These are phyloP conservation scores for Cryptosporidium sp. DNA, from an alignment of 169 alveolate species.

Conservation along the genomic window DNA sequence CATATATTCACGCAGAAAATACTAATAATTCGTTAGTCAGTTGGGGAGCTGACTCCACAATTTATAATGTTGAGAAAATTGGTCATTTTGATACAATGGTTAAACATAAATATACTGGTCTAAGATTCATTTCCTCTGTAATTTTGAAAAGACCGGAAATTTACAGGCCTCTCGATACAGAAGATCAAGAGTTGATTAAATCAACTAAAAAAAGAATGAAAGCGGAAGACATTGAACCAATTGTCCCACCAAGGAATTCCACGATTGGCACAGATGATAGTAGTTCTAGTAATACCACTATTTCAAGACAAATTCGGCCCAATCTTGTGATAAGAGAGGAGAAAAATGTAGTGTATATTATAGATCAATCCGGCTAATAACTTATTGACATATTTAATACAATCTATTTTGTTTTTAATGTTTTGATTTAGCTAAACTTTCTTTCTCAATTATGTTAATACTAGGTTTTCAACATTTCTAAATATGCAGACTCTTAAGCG, in stretches of 20 bases:
- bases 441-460: no score
- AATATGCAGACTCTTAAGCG: neutral
- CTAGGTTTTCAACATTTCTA: neutral
- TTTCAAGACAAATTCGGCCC: neutral
- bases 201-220: slow-evolving; percentile 26
- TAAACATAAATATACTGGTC: slow-evolving; percentile 62
- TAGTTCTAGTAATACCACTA: neutral
- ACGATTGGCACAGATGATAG: neutral
- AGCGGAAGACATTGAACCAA: slow-evolving; percentile 11
- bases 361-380: neutral
- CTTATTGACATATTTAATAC: neutral
- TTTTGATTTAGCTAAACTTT: neutral
- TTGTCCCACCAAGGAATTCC: slow-evolving; percentile 51
- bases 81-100: slow-evolving; percentile 32
- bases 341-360: neutral
- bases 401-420: neutral
- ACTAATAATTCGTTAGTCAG: slow-evolving; percentile 24
- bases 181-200: slow-evolving; percentile 24
- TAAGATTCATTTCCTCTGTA: slow-evolving; percentile 55
- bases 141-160: slow-evolving; percentile 41
- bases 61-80: slow-evolving; percentile 7
- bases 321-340: neutral
- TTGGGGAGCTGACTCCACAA: slow-evolving; percentile 32
- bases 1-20: slow-evolving; percentile 62
- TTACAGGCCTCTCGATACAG: slow-evolving; percentile 59